phyloP scores from a whole-genome alignment of 140 eudicot species.

The Ambrosia hybrid region DNA sequence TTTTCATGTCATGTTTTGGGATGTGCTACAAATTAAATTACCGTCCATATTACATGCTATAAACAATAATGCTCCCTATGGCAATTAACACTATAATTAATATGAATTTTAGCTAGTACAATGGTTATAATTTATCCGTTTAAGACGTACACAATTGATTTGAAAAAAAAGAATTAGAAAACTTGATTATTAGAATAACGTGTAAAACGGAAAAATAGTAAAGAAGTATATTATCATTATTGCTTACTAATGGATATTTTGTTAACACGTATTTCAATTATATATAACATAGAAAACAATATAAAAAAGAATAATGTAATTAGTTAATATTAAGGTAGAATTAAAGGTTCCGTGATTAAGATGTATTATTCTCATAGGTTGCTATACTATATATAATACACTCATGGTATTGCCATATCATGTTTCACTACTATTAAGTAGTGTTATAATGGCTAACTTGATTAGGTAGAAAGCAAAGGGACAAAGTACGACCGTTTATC shows the following conservation, averaged over 20 bases:
- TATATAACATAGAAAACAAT: neutral
- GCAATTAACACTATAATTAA: no score
- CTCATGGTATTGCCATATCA: constrained; percentile 13
- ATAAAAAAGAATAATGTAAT: neutral
- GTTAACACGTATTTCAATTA: neutral
- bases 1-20: no score
- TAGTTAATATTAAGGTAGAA: constrained; percentile 1
- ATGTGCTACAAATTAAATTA: no score
- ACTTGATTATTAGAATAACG: no score
- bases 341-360: constrained; percentile 16
- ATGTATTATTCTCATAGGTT: constrained; percentile 17
- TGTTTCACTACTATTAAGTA: constrained; percentile 21
- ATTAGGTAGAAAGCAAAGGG: constrained; percentile 31
- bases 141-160: no score
- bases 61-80: no score
- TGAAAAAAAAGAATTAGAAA: no score
- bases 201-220: no score
- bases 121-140: no score
- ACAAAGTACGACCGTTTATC: neutral
- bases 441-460: constrained; percentile 13
- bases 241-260: neutral
- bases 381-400: constrained; percentile 11
- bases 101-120: no score
- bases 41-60: no score
- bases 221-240: neutral